Evolutionary conservation across 768 basidiomycete genomes (phyloP).

Genomic region (Sutorius australiensis): DNA sequence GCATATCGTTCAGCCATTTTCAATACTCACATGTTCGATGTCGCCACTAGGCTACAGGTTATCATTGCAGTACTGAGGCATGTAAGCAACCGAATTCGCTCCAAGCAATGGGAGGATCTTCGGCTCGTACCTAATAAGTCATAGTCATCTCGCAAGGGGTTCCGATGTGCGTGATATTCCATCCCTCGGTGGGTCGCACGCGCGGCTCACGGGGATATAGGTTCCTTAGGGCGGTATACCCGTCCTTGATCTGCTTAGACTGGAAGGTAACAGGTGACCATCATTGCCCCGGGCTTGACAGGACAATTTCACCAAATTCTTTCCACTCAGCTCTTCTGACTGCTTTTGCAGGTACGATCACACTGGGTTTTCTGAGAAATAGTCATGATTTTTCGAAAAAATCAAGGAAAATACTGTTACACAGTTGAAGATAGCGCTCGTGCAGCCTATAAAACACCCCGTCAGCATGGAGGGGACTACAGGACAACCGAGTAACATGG

Average conservation of each 20-base stretch:
- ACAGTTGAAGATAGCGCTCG: slow-evolving; percentile 6
- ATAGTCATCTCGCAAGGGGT: background rate
- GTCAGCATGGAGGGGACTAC: background rate
- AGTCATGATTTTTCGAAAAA: background rate
- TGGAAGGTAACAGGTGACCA: background rate
- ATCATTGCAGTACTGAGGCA: background rate
- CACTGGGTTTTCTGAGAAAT: background rate
- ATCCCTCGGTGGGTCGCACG: background rate
- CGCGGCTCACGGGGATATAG: background rate
- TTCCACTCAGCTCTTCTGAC: background rate
- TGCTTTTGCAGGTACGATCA: background rate
- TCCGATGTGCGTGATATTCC: background rate
- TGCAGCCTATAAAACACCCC: slow-evolving; percentile 12
- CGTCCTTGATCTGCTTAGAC: background rate
- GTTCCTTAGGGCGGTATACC: background rate
- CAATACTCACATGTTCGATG: background rate
- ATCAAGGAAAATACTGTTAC: background rate
- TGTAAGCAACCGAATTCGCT: background rate
- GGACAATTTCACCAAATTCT: background rate
- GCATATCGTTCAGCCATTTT: background rate
- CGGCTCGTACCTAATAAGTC: background rate
- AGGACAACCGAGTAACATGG: background rate
- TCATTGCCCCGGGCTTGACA: background rate
- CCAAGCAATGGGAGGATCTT: background rate
- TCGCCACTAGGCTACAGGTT: background rate